Evolutionary conservation across 1,284 basidiomycete genomes (phyloP), one percentile per base, ranked within the genome.

Genomic region (Serendipita sp.): DNA sequence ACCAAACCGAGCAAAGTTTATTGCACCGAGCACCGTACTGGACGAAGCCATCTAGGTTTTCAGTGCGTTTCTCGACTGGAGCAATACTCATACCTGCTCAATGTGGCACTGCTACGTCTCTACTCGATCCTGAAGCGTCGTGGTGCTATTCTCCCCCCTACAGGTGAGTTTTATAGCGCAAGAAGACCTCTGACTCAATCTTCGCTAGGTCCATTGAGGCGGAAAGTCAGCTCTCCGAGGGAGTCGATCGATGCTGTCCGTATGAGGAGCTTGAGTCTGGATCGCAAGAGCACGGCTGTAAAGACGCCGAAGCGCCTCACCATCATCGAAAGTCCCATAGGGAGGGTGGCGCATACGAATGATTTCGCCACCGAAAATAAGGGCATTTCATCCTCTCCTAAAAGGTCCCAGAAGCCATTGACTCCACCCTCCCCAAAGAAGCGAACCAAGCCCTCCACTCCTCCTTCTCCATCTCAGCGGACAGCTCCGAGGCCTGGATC

Each of bases 21-120:
- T 67, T 82, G 80, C 68, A 68, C 69, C 15, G 67, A 69, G 3
- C 75, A 72, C 72, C 74, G 70, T 62, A 71, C 65, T 55, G 68
- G 60, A 50, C 63, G 66, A 0, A 69, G 71, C 30, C 64, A 70
- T 32, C 62, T 68, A 8, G 79, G 79, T 1, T 81, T 82, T 70
- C 74, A 78, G 64, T 72, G 75, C 5, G 80, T 82, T 4, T 79
- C 80, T 2, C 71, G 80, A 35, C 70, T 83, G 60, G 82, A 83
- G 69, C 82, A 83, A 70, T 83, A 81, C 66, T 77, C 81, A 1
- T 83, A 80, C 72, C 67, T 83, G 63, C 73, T 83, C 17, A 78
- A 82, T 65, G 81, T 83, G 3, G 82, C 81, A 1, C 72, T 83
- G 43, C 76, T 80, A 64, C 73, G 81, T 64, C 72, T 83, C 6